Base-by-base conservation (phyloP, 257 asterid genomes). In the Echium plantagineum region DNA sequence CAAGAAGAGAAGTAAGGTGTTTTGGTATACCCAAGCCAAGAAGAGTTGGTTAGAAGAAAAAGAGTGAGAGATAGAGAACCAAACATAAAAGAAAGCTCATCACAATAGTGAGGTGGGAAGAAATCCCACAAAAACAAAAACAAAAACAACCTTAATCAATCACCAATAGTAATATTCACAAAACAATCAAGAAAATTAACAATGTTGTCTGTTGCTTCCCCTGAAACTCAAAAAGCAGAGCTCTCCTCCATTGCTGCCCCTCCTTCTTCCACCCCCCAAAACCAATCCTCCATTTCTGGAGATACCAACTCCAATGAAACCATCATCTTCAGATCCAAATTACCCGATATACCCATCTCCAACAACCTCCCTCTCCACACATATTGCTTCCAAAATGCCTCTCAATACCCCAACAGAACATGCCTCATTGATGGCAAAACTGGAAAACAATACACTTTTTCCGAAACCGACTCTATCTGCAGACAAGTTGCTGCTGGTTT, bases 401-500 rank as follows among this genome's bases (percentile, higher is more conserved):
- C 68, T 0, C 62, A 70, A 15, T 60, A 71, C 46, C 66, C 80
- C 0, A 81, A 85, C 49, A 49, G 90, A 18, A 63, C 83, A 0
- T 88, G 96, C 61, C 85, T 88, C 16, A 48, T 83, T 1, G 76
- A 65, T 5, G 86, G 86, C 8, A 66, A 5, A 71, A 69, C 75
- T 47, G 85, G 86, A 0, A 64, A 74, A n/a, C 65, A 76, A 1
- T 83, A 81, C 72, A 55, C 88, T 57, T 88, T 71, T 55, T 75
- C 83, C 7, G 83, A 88, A 15, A 81, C 88, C 0, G 81, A 85
- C 22, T 75, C 75, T 28, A 48, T 71, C 6, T 85, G 83, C 78
- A 80, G 75, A 38, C 73, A 46, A 20, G 80, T 80, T 13, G 96
- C 95, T 54, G 83, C 94, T 55, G 96, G 96, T 0, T 22, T 88